These are phyloP conservation scores for Paxillus involutus DNA, from an alignment of 768 basidiomycete genomes.

Conservation along the genomic window DNA sequence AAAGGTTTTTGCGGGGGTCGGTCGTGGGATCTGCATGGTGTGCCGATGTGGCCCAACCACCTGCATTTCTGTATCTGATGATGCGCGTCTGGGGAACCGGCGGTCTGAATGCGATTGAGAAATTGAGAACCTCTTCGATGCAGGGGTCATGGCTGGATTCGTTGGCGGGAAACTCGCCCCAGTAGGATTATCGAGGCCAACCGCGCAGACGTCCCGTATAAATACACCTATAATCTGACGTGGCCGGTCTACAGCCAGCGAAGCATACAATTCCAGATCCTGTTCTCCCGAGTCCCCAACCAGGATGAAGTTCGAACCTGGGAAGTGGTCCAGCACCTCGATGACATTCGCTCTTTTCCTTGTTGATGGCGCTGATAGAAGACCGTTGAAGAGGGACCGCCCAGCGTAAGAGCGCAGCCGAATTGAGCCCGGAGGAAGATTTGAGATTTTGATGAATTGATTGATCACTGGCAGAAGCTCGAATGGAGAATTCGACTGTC, in stretches of 20 bases:
- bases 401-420: slow-evolving; percentile 85
- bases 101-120: not conserved
- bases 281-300: slow-evolving; percentile 95
- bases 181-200: slow-evolving; percentile 60
- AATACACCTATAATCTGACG: slow-evolving; percentile 76
- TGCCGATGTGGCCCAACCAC: not conserved
- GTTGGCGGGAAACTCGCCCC: slow-evolving; percentile 33
- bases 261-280: slow-evolving; percentile 87
- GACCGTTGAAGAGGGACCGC: slow-evolving; percentile 77
- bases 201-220: slow-evolving; percentile 69
- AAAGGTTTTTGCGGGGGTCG: slow-evolving; percentile 5
- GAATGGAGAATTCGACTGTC: slow-evolving; percentile 84
- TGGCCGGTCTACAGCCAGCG: slow-evolving; percentile 68
- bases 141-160: slow-evolving; percentile 2
- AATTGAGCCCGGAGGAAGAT: slow-evolving; percentile 73
- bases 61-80: slow-evolving; percentile 18
- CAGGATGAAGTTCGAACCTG: slow-evolving; percentile 73
- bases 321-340: slow-evolving; percentile 77
- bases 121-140: slow-evolving; percentile 4
- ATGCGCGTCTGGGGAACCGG: slow-evolving; percentile 13
- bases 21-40: slow-evolving; percentile 14
- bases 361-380: slow-evolving; percentile 78
- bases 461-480: slow-evolving; percentile 78
- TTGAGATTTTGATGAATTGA: slow-evolving; percentile 70
- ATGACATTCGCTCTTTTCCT: slow-evolving; percentile 80